Percentiles rank a stretch among this genome's conserved stretches.
Evolutionary conservation across 1,284 basidiomycete genomes (phyloP).

Genomic region (Pseudozyma hubeiensis): DNA sequence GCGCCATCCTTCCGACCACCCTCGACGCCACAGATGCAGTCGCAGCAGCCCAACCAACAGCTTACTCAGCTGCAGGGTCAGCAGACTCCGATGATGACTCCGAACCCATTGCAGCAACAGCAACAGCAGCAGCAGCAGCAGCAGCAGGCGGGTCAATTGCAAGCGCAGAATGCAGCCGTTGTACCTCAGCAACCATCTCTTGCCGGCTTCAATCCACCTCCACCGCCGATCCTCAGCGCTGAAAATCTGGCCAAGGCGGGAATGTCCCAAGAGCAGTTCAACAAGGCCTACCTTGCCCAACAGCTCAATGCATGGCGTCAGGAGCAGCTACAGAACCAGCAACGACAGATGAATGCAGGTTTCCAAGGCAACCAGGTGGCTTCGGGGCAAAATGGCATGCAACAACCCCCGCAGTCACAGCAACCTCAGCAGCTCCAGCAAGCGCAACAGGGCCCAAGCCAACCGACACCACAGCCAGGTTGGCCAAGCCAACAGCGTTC

Average conservation of each 20-base stretch:
- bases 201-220: slow-evolving; percentile 48
- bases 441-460: slow-evolving; percentile 6
- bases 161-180: slow-evolving; percentile 17
- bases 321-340: slow-evolving; percentile 49
- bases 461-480: slow-evolving; percentile 20
- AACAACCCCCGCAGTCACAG: slow-evolving; percentile 30
- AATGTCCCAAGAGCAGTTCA: slow-evolving; percentile 55
- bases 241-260: slow-evolving; percentile 52
- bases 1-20: slow-evolving; percentile 33
- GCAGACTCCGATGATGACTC: slow-evolving; percentile 38
- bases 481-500: slow-evolving; percentile 41
- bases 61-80: slow-evolving; percentile 26
- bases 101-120: slow-evolving; percentile 23
- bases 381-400: slow-evolving; percentile 26
- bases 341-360: slow-evolving; percentile 35
- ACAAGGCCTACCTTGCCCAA: slow-evolving; percentile 44
- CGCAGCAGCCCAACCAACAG: slow-evolving; percentile 36
- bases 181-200: slow-evolving; percentile 30
- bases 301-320: slow-evolving; percentile 49
- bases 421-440: slow-evolving; percentile 14
- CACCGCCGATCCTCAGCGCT: slow-evolving; percentile 42
- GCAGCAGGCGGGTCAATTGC: slow-evolving; percentile 27
- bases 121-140: slow-evolving; percentile 30
- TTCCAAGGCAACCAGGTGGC: slow-evolving; percentile 29
- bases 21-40: slow-evolving; percentile 49